Percentiles rank a stretch among this genome's conserved stretches.
Conservation (phyloP, 2,329 filamentous ascomycete species). For the Arthrobotrys pseudoclavata region DNA sequence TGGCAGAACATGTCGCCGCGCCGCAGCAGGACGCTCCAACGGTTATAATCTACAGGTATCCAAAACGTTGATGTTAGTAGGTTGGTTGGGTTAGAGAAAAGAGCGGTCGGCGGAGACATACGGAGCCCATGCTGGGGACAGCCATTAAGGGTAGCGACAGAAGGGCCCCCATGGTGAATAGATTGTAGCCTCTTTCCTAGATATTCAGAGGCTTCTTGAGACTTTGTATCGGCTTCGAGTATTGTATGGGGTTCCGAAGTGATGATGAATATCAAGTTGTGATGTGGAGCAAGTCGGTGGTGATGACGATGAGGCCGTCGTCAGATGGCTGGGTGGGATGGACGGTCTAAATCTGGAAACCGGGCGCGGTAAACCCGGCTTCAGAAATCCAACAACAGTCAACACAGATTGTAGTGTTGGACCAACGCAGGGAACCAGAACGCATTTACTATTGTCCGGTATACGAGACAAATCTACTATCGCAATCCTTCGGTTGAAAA, state of each 20-base stretch:
- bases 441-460: no score
- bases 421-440: background rate
- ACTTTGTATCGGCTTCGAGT: background rate
- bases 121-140: conserved; percentile 85
- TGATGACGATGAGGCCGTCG: conserved; percentile 37
- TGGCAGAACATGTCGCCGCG: conserved; percentile 93
- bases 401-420: conserved; percentile 13
- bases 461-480: no score
- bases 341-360: conserved; percentile 53
- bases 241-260: background rate
- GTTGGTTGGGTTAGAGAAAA: conserved; percentile 33
- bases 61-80: conserved; percentile 44
- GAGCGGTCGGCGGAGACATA: conserved; percentile 69
- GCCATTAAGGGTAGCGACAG: conserved; percentile 91
- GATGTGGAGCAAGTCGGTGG: conserved; percentile 17
- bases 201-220: background rate
- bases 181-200: conserved; percentile 17
- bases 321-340: conserved; percentile 47
- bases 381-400: background rate
- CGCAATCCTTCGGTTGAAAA: no score
- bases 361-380: conserved; percentile 29
- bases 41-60: conserved; percentile 75
- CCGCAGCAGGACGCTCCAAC: conserved; percentile 93
- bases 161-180: conserved; percentile 82
- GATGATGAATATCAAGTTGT: conserved; percentile 19